Evolutionary conservation across 805 yeast species (phyloP).

Genomic region (Naumovozyma dairenensis): DNA sequence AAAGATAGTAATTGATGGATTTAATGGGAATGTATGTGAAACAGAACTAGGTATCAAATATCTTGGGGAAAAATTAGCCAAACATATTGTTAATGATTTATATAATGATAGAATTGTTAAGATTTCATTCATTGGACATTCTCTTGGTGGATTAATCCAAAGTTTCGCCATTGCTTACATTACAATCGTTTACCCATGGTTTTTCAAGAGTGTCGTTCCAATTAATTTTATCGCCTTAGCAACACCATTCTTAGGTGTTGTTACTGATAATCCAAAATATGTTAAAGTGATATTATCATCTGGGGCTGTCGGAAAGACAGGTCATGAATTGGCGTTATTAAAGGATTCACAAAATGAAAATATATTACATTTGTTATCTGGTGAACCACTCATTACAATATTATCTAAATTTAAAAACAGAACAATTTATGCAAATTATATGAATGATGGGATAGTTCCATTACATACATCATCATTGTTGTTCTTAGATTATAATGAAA

Average conservation of each 20-base stretch:
- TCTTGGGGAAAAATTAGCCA: slow-evolving; percentile 62
- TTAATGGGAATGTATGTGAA: slow-evolving; percentile 57
- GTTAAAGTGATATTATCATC: slow-evolving; percentile 58
- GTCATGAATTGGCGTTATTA: slow-evolving; percentile 61
- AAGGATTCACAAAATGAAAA: slow-evolving; percentile 31
- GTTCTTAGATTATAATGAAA: slow-evolving; percentile 55
- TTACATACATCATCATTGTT: slow-evolving; percentile 61
- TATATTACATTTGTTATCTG: slow-evolving; percentile 44
- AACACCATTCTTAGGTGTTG: slow-evolving; percentile 65
- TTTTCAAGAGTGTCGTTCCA: slow-evolving; percentile 50
- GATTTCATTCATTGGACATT: slow-evolving; percentile 70
- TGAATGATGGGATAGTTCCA: slow-evolving; percentile 78
- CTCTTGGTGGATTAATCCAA: slow-evolving; percentile 71
- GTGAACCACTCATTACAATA: slow-evolving; percentile 47
- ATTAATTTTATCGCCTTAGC: slow-evolving; percentile 64
- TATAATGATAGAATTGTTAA: slow-evolving; percentile 36
- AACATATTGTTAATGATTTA: slow-evolving; percentile 42
- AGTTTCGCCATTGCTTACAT: slow-evolving; percentile 69
- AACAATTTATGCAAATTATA: slow-evolving; percentile 64
- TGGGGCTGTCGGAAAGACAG: slow-evolving; percentile 72
- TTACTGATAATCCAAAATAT: slow-evolving; percentile 66
- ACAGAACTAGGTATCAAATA: slow-evolving; percentile 73
- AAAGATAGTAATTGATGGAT: slow-evolving; percentile 55
- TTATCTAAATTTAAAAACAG: slow-evolving; percentile 49
- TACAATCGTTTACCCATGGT: slow-evolving; percentile 55